phyloP scores from a whole-genome alignment of 2,329 filamentous ascomycete genomes.

The Scedosporium dehoogii region DNA sequence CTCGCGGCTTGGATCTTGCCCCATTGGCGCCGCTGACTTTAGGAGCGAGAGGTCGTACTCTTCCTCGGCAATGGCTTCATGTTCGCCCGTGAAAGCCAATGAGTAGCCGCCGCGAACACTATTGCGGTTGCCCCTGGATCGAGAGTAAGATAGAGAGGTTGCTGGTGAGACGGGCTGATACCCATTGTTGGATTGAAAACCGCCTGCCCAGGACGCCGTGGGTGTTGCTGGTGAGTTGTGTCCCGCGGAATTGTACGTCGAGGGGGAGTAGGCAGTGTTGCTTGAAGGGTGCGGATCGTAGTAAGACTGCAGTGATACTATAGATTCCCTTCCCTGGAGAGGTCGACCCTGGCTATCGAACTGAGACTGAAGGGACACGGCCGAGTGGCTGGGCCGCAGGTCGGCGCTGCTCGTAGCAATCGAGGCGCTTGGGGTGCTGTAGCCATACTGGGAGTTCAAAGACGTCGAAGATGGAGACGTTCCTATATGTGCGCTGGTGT shows the following conservation, averaged over 20 bases:
- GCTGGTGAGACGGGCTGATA: background rate
- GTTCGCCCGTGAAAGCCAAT: background rate
- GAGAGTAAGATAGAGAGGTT: constrained; percentile 8
- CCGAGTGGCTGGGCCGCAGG: background rate
- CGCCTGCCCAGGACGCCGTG: background rate
- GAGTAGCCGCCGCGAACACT: constrained; percentile 12
- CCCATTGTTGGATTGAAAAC: background rate
- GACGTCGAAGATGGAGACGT: background rate
- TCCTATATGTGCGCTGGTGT: background rate
- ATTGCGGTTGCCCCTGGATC: constrained; percentile 16
- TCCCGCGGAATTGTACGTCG: background rate
- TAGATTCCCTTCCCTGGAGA: constrained; percentile 23
- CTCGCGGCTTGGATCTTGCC: constrained; percentile 21
- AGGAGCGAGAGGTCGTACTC: constrained; percentile 34
- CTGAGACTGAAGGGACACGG: constrained; percentile 3
- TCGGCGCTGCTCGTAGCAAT: background rate
- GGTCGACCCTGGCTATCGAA: constrained; percentile 2
- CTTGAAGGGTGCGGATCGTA: constrained; percentile 11
- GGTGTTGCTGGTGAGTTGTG: background rate
- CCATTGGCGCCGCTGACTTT: constrained; percentile 29
- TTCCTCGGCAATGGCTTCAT: constrained; percentile 26
- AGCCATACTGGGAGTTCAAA: background rate
- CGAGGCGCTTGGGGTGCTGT: background rate
- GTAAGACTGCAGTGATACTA: constrained; percentile 28
- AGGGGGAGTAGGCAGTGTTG: background rate